Base-by-base conservation (phyloP, 2,329 filamentous ascomycete species). In the Drechslerella stenobrocha region DNA sequence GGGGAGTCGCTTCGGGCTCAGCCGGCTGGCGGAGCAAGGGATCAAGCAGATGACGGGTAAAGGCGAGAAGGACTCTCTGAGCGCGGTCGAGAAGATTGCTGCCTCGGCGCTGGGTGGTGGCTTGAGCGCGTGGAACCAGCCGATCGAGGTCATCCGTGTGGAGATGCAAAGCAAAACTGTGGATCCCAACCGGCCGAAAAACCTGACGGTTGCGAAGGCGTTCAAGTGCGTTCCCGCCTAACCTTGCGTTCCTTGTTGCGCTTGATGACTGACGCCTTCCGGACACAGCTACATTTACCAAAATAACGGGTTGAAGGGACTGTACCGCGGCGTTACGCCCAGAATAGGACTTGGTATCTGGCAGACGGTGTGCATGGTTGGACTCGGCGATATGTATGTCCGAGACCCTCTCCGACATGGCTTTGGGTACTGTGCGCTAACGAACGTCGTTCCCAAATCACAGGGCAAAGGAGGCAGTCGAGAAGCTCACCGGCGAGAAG, bases 361-460 rank as follows among this genome's bases (percentile, higher is more conserved):
- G 93, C 93, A 98, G 83, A 98, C 93, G 70, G 88, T 98, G 76
- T 98, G 93, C 83, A 98, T 98, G 93, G 93, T 98, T 79, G 93
- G 92, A 75, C 83, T 97, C 78, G 93, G 93, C 80, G 93, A 97
- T 80, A 91, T 95, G 90, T 95, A 80, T 82, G 90, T 84, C 73
- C 15, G n/a, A n/a, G n/a, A n/a, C n/a, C n/a, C n/a, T n/a, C n/a
- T 52, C 65, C 52, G 50, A 35, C 42, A 58, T 69, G 45, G 11
- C 37, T 40, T 18, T 4, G 26, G 13, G 22, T 13, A 46, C 46
- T 48, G 11, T 11, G 24, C 47, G 23, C 72, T 72, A 67, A 74
- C 52, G 23, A 22, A 13, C 5, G 28, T 5, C 28, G 18, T 42
- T 51, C 44, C 26, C 7, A 56, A 52, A 46, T 42, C 37, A 47